phyloP scores from a whole-genome alignment of 2,329 filamentous ascomycete genomes.

The Daldinia sp. region DNA sequence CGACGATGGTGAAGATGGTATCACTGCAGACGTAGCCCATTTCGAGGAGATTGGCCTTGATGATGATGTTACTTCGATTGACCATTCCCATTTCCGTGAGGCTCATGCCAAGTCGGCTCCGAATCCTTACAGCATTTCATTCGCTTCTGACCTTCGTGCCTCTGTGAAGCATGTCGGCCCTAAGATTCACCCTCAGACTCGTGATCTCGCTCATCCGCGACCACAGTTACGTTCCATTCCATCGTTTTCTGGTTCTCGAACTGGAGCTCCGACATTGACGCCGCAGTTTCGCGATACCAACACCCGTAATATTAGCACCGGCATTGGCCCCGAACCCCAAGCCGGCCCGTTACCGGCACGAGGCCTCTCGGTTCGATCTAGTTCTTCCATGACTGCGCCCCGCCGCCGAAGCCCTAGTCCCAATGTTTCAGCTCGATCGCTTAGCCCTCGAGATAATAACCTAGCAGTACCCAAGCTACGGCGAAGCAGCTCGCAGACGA shows the following conservation, averaged over 20 bases:
- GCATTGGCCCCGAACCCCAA: slow-evolving; percentile 49
- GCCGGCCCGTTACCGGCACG: slow-evolving; percentile 50
- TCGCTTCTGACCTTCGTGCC: slow-evolving; percentile 58
- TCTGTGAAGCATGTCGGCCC: slow-evolving; percentile 48
- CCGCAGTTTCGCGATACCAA: slow-evolving; percentile 62
- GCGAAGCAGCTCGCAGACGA: slow-evolving; percentile 79
- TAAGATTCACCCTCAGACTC: slow-evolving; percentile 48
- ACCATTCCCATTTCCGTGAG: slow-evolving; percentile 52
- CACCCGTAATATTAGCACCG: slow-evolving; percentile 54
- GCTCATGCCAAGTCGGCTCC: slow-evolving; percentile 54
- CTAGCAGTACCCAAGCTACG: slow-evolving; percentile 56
- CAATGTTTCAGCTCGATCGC: slow-evolving; percentile 54
- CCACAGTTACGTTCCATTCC: slow-evolving; percentile 52
- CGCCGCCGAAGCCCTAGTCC: slow-evolving; percentile 66
- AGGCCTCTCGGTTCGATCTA: slow-evolving; percentile 55
- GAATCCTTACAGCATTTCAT: slow-evolving; percentile 65
- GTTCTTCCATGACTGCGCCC: slow-evolving; percentile 55
- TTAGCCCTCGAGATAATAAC: slow-evolving; percentile 59
- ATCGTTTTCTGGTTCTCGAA: slow-evolving; percentile 53
- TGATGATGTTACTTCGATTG: slow-evolving; percentile 66
- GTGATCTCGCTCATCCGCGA: slow-evolving; percentile 48
- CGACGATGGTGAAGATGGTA: slow-evolving; percentile 77
- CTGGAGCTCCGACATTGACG: slow-evolving; percentile 60
- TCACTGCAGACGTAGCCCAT: slow-evolving; percentile 79
- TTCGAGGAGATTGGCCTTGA: slow-evolving; percentile 95